These are phyloP conservation scores for Ilex aquifolium DNA, from an alignment of 257 asterid genomes.

Conservation along the genomic window DNA sequence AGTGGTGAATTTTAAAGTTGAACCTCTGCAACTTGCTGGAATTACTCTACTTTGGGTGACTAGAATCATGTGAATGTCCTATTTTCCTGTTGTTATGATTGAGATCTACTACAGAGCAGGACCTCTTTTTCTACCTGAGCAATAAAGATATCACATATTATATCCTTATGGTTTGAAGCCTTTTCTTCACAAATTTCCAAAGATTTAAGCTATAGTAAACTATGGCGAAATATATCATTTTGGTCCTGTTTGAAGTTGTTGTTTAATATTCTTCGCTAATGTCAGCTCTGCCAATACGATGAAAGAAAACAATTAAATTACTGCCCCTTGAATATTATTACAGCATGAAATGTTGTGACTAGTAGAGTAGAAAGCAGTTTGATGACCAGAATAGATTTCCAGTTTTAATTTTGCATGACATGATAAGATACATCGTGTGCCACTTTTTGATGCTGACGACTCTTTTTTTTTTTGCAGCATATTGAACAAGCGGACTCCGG, in stretches of 20 bases:
- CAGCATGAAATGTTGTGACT: neutral
- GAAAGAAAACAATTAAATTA: neutral
- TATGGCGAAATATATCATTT: no score
- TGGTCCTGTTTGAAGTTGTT: no score
- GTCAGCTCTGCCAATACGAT: neutral
- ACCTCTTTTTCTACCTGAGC: no score
- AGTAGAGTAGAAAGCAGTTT: no score
- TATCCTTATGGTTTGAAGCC: no score
- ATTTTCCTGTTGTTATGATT: no score
- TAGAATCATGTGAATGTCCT: neutral
- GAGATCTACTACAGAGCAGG: no score
- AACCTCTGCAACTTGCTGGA: neutral
- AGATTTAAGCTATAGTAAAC: no score
- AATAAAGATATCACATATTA: no score
- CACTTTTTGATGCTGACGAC: neutral
- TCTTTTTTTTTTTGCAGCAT: conserved; percentile 4
- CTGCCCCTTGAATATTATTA: neutral
- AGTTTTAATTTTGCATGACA: neutral
- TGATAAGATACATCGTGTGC: neutral
- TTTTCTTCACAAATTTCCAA: no score
- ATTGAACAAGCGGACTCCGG: conserved; percentile 8
- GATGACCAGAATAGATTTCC: neutral
- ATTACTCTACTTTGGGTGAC: neutral
- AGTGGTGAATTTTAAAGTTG: neutral
- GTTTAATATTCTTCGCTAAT: neutral